A percentile compares a stretch with the other conserved stretches of the same genome.
phyloP scores from a whole-genome alignment of 306 rosid genomes.

The Glycine soja region DNA sequence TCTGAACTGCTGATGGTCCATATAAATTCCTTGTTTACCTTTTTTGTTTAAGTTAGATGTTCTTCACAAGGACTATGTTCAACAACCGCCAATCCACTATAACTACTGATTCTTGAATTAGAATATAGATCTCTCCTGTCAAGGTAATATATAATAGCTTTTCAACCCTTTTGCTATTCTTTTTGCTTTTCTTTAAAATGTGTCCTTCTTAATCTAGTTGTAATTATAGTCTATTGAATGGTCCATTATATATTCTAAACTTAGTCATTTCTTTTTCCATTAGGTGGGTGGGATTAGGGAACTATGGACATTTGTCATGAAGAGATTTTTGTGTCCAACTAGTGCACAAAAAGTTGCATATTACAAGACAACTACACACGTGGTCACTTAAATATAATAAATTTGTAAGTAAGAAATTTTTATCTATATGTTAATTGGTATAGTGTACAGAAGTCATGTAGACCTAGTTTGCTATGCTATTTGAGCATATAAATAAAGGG shows the following conservation, averaged over 20 bases:
- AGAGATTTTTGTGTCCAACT: not conserved
- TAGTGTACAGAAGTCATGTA: not conserved
- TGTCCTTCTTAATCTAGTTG: not conserved
- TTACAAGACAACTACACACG: not conserved
- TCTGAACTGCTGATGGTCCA: not conserved
- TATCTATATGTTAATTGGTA: not conserved
- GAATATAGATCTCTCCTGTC: conserved; percentile 22
- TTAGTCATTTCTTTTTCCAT: no score
- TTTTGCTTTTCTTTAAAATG: not conserved
- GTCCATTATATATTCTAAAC: not conserved
- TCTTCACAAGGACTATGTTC: conserved; percentile 16
- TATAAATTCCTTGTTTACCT: not conserved
- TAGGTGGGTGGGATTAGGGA: not conserved
- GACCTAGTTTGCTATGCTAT: not conserved
- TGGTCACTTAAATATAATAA: no score
- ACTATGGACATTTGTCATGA: not conserved
- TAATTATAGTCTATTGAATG: not conserved
- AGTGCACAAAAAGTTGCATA: not conserved
- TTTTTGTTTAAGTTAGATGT: not conserved
- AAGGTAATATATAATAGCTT: conserved; percentile 1
- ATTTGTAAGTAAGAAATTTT: not conserved
- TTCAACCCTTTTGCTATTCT: not conserved
- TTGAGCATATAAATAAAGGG: not conserved
- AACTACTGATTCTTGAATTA: conserved; percentile 10
- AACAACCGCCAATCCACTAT: conserved; percentile 27